phyloP scores from a whole-genome alignment of 2,329 filamentous ascomycete species.

The Apiospora koreana region DNA sequence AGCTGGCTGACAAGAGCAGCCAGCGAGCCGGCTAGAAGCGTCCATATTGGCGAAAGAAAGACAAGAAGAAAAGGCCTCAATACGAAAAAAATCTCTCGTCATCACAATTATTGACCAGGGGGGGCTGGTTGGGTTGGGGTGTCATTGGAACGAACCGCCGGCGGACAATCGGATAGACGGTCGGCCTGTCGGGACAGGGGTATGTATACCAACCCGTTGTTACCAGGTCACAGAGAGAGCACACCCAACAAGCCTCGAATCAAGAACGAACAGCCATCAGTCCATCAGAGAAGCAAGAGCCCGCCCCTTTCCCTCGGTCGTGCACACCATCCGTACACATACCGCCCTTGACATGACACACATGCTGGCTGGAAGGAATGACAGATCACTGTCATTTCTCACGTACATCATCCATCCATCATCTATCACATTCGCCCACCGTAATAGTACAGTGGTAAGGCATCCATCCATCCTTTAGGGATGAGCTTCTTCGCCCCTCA shows the following conservation, averaged over 20 bases:
- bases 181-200: not conserved
- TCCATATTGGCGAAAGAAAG: not conserved
- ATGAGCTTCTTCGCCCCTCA: not conserved
- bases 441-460: not conserved
- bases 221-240: not conserved
- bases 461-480: not conserved
- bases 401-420: too few species aligned
- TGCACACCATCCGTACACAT: not conserved
- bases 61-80: not conserved
- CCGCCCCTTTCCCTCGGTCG: not conserved
- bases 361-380: too few species aligned
- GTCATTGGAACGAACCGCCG: not conserved
- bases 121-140: not conserved
- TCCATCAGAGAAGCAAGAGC: not conserved
- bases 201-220: not conserved
- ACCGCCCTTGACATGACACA: too few species aligned
- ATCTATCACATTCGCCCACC: not conserved
- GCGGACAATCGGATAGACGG: not conserved
- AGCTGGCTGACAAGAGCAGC: not conserved
- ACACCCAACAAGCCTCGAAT: not conserved
- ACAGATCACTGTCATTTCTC: not conserved
- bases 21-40: not conserved
- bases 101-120: not conserved
- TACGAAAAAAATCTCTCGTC: not conserved
- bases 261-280: not conserved